These are phyloP conservation scores for Penicillium sumatraense DNA, from an alignment of 2,329 filamentous ascomycete species.

Conservation along the genomic window DNA sequence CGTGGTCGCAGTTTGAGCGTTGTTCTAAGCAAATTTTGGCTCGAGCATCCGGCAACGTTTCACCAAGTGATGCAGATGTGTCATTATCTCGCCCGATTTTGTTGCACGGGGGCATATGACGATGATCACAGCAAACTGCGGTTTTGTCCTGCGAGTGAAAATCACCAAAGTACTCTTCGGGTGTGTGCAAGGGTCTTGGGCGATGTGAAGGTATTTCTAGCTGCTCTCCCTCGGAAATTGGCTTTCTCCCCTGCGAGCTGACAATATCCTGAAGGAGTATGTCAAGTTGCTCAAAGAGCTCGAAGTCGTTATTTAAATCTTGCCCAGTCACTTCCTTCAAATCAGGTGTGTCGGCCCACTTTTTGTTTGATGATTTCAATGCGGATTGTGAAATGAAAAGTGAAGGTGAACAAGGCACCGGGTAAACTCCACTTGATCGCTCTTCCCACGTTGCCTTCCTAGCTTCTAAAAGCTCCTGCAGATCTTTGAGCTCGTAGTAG, in stretches of 20 bases:
- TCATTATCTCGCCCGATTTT: background rate
- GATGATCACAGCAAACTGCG: background rate
- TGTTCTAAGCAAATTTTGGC: background rate
- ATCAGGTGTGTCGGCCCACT: background rate
- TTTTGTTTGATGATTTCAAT: background rate
- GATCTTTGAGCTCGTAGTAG: constrained; percentile 30
- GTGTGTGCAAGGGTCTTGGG: background rate
- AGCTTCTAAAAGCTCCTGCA: constrained; percentile 24
- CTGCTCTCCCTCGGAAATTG: background rate
- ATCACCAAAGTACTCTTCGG: background rate
- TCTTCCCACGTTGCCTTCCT: constrained; percentile 19
- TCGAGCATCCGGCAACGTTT: background rate
- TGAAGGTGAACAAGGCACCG: background rate
- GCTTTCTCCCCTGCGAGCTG: background rate
- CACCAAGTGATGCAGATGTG: background rate
- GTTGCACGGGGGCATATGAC: background rate
- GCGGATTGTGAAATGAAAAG: background rate
- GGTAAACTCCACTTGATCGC: background rate
- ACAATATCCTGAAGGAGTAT: background rate
- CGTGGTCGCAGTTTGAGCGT: background rate
- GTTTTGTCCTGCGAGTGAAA: background rate
- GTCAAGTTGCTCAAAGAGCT: background rate
- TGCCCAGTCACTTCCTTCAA: background rate
- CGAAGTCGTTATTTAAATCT: background rate
- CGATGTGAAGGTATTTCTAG: background rate